Base-by-base conservation (phyloP, 2,329 filamentous ascomycete genomes). In the Nakataea oryzae region DNA sequence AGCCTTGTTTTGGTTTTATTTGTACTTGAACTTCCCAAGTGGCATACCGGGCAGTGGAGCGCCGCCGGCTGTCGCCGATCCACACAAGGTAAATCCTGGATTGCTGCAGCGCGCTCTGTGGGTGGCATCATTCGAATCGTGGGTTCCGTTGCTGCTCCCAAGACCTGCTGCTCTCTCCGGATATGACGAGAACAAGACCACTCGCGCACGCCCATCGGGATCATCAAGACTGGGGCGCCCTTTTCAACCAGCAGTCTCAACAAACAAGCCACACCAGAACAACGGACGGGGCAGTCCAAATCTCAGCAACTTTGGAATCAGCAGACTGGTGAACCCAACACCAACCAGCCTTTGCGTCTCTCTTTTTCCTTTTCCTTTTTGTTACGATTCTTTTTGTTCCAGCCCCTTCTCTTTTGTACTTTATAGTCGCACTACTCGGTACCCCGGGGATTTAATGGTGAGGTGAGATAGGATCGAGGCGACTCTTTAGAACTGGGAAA, bases 311-410 rank as follows among this genome's bases (percentile, higher is more conserved):
- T 9, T 7, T 50, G 17, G 41, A 50, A 14, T n/a, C 21, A 2
- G 17, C 41, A 7, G 41, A 50, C 41, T 9, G 3, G 41, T 11
- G 41, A 17, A 50, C 41, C 12, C 13, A n/a, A n/a, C n/a, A n/a
- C n/a, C 41, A n/a, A n/a, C 21, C 21, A n/a, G n/a, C 21, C 41
- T 17, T 17, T 24, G 41, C 41, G 24, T n/a, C n/a, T n/a, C 21
- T 64, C 24, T 50, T 57, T 58, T 34, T 62, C 50, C 59, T 6
- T 56, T 24, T 59, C 28, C n/a, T n/a, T n/a, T n/a, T n/a, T n/a
- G n/a, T n/a, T 62, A 54, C 55, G n/a, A n/a, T 41, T 55, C 50
- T 32, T 32, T 61, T 55, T 50, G 34, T 54, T 13, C 28, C 14
- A 14, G 5, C 26, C 24, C 54, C 3, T 56, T 28, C n/a, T 34